Evolutionary conservation across 148 eudicot species (phyloP), one percentile per base, ranked within the genome.

Genomic region (Mesembryanthemum crystallinum): DNA sequence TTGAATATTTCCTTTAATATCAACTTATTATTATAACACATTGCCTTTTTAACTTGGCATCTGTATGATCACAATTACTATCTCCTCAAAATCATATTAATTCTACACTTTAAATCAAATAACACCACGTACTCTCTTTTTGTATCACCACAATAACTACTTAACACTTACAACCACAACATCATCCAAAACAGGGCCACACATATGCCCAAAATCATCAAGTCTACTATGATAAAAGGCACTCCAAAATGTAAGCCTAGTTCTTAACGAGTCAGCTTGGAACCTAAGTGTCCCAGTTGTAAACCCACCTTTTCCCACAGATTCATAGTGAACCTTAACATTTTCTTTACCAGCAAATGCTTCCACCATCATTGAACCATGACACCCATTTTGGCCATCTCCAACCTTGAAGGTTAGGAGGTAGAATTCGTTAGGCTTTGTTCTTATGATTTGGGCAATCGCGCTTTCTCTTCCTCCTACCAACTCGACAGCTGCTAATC

Each of bases 141-240:
- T 39, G 43, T 0, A 0, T 14, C 21, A 4, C 5, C 23, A 54
- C 58, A 58, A 58, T 58, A n/a, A n/a, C n/a, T 25, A 61, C 29
- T 8, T 61, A 33, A 37, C 24, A 3, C 57, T 59, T 24, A 67
- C 11, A 69, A 87, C 88, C 75, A 67, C 74, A 61, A 89, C 93
- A 66, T 87, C 73, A 79, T 89, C 90, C 54, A 89, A 71, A 32
- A 89, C 81, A 23, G 93, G 93, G 3, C 93, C 93, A 54, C 93
- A 89, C 8, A 87, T 83, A 47, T 78, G 42, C 1, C 90, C 93
- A 64, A 30, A 78, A 65, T 87, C 93, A n/a, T 57, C n/a, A 57
- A 57, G 9, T 78, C 63, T 84, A 6, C 78, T 86, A 49, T 89
- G 93, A 60, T 87, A 89, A 64, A 65, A 89, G 1, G 93, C 80